Evolutionary conservation across 768 basidiomycete species (phyloP).

Genomic region (Galerina marginata): DNA sequence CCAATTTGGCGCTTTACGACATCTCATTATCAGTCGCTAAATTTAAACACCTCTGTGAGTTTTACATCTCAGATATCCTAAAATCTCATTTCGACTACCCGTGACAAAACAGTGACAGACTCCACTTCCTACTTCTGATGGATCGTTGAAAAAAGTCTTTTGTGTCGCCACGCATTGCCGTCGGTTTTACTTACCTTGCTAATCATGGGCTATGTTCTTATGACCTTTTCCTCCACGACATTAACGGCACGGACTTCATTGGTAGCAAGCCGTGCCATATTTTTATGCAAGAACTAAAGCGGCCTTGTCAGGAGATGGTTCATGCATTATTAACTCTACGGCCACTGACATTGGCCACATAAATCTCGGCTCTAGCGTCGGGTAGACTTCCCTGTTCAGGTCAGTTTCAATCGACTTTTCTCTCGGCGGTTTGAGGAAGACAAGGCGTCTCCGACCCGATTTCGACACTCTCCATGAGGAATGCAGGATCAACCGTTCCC

Average conservation of each 20-base stretch:
- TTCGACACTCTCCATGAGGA: not conserved
- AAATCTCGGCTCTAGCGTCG: slow-evolving; percentile 3
- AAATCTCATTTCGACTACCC: not conserved
- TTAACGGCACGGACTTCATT: not conserved
- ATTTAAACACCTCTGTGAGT: slow-evolving; percentile 7
- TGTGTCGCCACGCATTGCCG: not conserved
- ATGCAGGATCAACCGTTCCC: slow-evolving; percentile 14
- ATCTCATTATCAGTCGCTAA: not conserved
- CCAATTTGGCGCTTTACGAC: slow-evolving; percentile 6
- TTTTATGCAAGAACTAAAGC: not conserved
- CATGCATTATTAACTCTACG: not conserved
- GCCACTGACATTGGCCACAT: not conserved
- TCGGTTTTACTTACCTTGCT: not conserved
- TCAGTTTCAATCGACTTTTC: not conserved
- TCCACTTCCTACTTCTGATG: not conserved
- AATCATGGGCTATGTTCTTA: slow-evolving; percentile 12
- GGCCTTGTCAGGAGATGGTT: not conserved
- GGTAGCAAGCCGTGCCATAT: not conserved
- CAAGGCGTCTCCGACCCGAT: not conserved
- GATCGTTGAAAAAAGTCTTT: not conserved
- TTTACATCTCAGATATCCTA: not conserved
- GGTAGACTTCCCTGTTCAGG: not conserved
- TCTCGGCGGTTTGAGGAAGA: slow-evolving; percentile 22
- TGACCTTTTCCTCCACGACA: slow-evolving; percentile 8
- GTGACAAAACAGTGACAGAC: not conserved